phyloP scores from a whole-genome alignment of 495 filamentous ascomycete species.

The Penicillium fimorum region DNA sequence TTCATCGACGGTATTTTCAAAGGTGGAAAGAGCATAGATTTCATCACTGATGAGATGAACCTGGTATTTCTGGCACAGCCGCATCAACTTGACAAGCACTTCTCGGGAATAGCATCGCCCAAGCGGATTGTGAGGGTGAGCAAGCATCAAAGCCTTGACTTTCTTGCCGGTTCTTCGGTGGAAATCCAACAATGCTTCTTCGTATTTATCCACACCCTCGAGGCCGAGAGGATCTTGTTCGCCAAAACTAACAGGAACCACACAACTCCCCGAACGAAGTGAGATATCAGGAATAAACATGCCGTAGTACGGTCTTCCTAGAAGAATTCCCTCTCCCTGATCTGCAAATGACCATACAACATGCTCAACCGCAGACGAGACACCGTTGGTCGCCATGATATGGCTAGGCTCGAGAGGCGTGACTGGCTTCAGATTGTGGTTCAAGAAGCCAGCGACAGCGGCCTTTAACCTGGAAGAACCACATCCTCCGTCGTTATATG shows the following conservation, averaged over 20 bases:
- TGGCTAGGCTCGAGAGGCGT: conserved; percentile 37
- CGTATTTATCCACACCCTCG: conserved; percentile 42
- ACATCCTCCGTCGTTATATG: conserved; percentile 41
- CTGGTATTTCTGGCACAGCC: conserved; percentile 51
- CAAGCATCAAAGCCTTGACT: conserved; percentile 53
- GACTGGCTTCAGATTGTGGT: conserved; percentile 40
- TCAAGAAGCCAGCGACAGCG: conserved; percentile 48
- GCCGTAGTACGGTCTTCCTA: conserved; percentile 52
- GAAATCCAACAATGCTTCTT: conserved; percentile 33
- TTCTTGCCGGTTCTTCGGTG: conserved; percentile 26
- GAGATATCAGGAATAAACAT: conserved; percentile 42
- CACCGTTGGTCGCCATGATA: conserved; percentile 47
- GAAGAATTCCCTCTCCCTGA: conserved; percentile 48
- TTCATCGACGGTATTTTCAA: conserved; percentile 34
- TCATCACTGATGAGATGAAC: conserved; percentile 64
- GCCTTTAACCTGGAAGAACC: conserved; percentile 34
- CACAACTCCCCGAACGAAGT: conserved; percentile 24
- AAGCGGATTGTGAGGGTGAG: conserved; percentile 62
- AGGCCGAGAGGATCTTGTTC: conserved; percentile 45
- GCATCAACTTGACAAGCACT: conserved; percentile 46
- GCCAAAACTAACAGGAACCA: conserved; percentile 45
- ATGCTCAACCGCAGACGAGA: conserved; percentile 47
- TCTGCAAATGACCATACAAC: conserved; percentile 45
- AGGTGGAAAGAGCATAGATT: conserved; percentile 59
- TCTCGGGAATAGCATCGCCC: conserved; percentile 55